Evolutionary conservation across 768 basidiomycete genomes (phyloP).

Genomic region (Hericium rajendrae): DNA sequence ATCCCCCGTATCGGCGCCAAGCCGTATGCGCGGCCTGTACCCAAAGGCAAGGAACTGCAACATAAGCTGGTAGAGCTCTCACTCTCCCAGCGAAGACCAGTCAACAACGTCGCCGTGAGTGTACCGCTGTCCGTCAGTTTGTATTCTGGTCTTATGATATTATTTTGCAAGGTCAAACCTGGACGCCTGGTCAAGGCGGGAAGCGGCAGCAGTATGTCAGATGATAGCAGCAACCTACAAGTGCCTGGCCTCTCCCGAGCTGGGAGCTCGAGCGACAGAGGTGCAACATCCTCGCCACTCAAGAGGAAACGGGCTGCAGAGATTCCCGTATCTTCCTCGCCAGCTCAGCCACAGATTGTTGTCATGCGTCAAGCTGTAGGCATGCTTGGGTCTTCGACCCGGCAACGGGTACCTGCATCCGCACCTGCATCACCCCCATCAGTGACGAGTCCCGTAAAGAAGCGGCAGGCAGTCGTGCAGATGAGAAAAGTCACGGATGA

Average conservation of each 20-base stretch:
- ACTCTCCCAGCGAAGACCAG: not conserved
- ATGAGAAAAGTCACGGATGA: not conserved
- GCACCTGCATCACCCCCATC: not conserved
- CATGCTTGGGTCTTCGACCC: not conserved
- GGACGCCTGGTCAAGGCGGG: constrained; percentile 7
- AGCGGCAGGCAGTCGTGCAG: not conserved
- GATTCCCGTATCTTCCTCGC: not conserved
- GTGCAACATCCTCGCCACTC: not conserved
- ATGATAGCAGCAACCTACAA: too few relatives aligned
- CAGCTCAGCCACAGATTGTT: not conserved
- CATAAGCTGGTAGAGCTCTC: constrained; percentile 1
- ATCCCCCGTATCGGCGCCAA: constrained; percentile 27
- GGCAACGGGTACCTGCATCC: not conserved
- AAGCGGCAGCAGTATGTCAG: constrained; percentile 1
- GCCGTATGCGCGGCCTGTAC: constrained; percentile 20
- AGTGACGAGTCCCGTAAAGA: not conserved
- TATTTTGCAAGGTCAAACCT: constrained; percentile 8
- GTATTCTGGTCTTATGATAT: not conserved
- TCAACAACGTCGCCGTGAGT: not conserved
- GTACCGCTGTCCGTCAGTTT: not conserved
- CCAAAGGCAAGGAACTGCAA: constrained; percentile 4
- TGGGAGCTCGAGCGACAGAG: constrained; percentile 7
- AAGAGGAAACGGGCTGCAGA: constrained; percentile 1
- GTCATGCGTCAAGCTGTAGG: not conserved
- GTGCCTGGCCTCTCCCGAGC: too few relatives aligned